Evolutionary conservation across 768 basidiomycete species (phyloP), one percentile per base, ranked within the genome.

Genomic region (Leucocoprinus leucothites): DNA sequence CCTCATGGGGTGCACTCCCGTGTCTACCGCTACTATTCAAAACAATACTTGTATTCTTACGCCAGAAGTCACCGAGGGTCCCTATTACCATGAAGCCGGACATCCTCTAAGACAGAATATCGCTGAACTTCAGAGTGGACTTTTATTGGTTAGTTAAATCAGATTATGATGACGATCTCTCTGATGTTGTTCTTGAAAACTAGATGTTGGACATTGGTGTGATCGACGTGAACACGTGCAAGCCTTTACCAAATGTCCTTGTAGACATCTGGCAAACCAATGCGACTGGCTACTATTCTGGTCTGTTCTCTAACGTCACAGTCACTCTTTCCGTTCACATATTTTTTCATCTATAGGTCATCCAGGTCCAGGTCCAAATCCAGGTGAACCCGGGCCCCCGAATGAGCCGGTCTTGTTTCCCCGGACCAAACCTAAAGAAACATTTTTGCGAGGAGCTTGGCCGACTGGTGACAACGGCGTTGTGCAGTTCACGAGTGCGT

Each of bases 211-310:
- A 82, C 53, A 80, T 82, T 19, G 81, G 81, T 13, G 81, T 82
- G 0, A 80, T 82, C 22, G 81, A 82, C 51, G 76, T 82, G 0
- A 75, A 82, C 57, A 82, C 81, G n/a, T 82, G 81, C 66, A 66
- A 75, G 56, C 80, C 81, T 7, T 68, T 81, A 0, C 79, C 80
- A 0, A 79, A 82, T 50, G 78, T 79, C 38, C 70, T 82, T 19
- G 79, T 82, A 3, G 81, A 82, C 56, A 76, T 82, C 40, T 82
- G 81, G 81, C 78, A 80, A 57, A 77, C 80, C 3, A 82, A 82
- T 58, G 76, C 81, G 5, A 82, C 80, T 1, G 81, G 81, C 0
- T 68, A 69, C 49, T 82, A 82, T 57, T 74, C 80, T n/a, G 79
- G 78, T 73, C 44, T 13, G 65, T 51, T 56, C 21, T 25, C 31